phyloP scores from a whole-genome alignment of 768 basidiomycete species.

The Naganishia friedmannii region DNA sequence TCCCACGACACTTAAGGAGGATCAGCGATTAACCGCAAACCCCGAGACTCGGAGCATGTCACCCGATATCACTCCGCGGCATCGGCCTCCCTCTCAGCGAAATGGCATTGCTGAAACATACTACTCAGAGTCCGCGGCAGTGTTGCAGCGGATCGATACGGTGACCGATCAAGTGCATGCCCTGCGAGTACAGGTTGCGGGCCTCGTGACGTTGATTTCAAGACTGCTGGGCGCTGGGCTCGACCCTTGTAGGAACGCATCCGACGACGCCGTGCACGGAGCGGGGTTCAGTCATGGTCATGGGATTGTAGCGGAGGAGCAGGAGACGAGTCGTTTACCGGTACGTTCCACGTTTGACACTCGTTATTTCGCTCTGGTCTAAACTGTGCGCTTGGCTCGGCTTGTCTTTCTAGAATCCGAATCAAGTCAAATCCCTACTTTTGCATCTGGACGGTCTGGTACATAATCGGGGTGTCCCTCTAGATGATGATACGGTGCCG shows the following conservation, averaged over 20 bases:
- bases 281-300: background rate
- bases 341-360: background rate
- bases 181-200: background rate
- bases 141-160: background rate
- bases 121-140: background rate
- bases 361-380: background rate
- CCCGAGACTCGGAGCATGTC: background rate
- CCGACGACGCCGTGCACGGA: background rate
- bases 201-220: background rate
- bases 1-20: background rate
- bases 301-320: background rate
- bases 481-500: background rate
- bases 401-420: background rate
- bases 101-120: background rate
- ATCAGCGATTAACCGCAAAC: background rate
- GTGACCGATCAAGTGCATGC: slow-evolving; percentile 7
- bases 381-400: background rate
- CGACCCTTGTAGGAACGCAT: background rate
- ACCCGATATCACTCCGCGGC: background rate
- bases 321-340: background rate
- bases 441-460: slow-evolving; percentile 1
- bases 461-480: background rate
- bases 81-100: background rate
- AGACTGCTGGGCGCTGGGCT: background rate
- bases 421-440: background rate